Conservation (phyloP, 345 rosid genomes). For the Jatropha curcas region DNA sequence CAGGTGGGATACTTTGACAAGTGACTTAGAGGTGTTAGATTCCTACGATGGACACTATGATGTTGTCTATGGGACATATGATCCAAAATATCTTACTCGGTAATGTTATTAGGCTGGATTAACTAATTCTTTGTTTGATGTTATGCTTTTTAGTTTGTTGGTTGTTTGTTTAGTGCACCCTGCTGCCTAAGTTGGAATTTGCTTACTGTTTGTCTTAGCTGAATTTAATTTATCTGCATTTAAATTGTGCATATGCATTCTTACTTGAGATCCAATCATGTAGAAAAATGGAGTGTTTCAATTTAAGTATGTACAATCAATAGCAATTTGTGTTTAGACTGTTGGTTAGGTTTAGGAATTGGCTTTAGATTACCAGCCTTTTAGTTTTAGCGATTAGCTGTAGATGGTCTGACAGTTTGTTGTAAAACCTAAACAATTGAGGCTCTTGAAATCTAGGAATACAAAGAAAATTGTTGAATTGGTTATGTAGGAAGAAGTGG, state of each 20-base stretch:
- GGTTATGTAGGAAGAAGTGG: not conserved
- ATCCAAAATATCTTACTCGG: conserved; percentile 83
- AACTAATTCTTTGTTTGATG: not conserved
- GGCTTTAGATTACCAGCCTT: not conserved
- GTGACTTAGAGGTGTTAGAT: conserved; percentile 81
- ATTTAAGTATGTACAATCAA: not conserved
- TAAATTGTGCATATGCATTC: not conserved
- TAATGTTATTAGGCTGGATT: conserved; percentile 28
- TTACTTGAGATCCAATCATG: not conserved
- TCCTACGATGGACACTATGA: conserved; percentile 91
- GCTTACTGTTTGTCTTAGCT: not conserved
- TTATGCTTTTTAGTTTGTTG: not conserved
- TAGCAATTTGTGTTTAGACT: not conserved
- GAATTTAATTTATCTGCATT: not conserved
- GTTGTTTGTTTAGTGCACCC: conserved; percentile 4
- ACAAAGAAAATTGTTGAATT: not conserved
- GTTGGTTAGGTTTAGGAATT: not conserved
- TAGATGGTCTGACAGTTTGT: not conserved
- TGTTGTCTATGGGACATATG: conserved; percentile 78
- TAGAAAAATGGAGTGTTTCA: not conserved
- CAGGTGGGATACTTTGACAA: conserved; percentile 98
- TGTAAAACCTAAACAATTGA: not conserved
- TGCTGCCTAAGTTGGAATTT: not conserved
- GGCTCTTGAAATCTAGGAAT: too few species aligned
- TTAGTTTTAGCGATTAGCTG: not conserved